Percentiles rank a stretch among this genome's conserved stretches.
Evolutionary conservation across 805 yeast genomes (phyloP).

Genomic region (Schizosaccharomyces osmophilus): DNA sequence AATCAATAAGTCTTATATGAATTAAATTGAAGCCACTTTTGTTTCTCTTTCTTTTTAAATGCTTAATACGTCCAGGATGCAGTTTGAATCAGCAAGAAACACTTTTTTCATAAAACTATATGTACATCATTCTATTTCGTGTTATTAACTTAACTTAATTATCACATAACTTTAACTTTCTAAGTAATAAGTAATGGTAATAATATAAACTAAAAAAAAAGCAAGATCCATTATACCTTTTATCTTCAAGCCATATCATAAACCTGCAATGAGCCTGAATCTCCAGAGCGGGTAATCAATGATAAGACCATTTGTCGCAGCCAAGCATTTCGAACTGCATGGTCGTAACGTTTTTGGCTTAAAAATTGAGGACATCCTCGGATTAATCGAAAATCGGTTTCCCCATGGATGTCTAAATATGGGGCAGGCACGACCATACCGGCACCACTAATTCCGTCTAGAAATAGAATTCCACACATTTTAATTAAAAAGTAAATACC

Average conservation of each 20-base stretch:
- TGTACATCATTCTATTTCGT: too few relatives aligned
- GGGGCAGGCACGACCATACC: slow-evolving; percentile 77
- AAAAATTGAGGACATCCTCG: slow-evolving; percentile 50
- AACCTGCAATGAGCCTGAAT: neutral
- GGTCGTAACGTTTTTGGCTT: slow-evolving; percentile 35
- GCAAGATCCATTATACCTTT: neutral
- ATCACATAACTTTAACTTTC: too few relatives aligned
- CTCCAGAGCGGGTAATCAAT: neutral
- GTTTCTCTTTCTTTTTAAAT: too few relatives aligned
- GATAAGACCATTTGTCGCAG: slow-evolving; percentile 4
- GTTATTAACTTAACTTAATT: too few relatives aligned
- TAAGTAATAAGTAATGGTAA: too few relatives aligned
- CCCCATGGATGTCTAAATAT: slow-evolving; percentile 68
- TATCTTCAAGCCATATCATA: neutral
- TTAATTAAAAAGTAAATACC: slow-evolving; percentile 57
- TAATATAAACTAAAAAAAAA: neutral
- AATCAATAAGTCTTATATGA: neutral
- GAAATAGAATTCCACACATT: slow-evolving; percentile 34
- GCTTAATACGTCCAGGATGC: too few relatives aligned
- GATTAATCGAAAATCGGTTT: slow-evolving; percentile 46
- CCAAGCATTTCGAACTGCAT: slow-evolving; percentile 46
- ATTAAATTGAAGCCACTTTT: too few relatives aligned
- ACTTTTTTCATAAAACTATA: too few relatives aligned
- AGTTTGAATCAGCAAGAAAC: too few relatives aligned
- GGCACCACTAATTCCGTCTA: slow-evolving; percentile 35